These are phyloP conservation scores for Rosa rugosa DNA, from an alignment of 306 rosid genomes.

Conservation along the genomic window DNA sequence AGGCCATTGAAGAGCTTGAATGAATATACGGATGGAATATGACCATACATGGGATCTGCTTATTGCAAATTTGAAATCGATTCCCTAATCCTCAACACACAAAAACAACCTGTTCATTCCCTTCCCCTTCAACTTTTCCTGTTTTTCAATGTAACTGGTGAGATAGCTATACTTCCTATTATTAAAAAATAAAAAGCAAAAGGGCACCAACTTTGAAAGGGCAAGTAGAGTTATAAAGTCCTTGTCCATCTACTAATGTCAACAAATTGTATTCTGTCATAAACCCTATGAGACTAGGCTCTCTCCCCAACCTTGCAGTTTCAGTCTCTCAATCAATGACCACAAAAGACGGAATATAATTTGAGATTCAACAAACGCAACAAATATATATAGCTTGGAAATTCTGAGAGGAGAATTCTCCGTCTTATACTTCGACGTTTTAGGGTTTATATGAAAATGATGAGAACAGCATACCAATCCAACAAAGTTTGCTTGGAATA, in stretches of 20 bases:
- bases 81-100: neutral
- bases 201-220: neutral
- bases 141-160: neutral
- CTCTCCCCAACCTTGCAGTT: neutral
- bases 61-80: slow-evolving; percentile 16
- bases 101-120: neutral
- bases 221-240: neutral
- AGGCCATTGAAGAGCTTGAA: neutral
- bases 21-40: neutral
- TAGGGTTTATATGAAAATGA: neutral
- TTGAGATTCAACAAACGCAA: neutral
- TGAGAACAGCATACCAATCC: neutral
- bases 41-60: neutral
- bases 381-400: neutral
- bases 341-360: neutral
- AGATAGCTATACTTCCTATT: neutral
- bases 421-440: neutral
- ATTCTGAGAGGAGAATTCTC: neutral
- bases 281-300: neutral
- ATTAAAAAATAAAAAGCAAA: neutral
- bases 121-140: neutral
- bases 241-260: slow-evolving; percentile 13
- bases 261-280: neutral
- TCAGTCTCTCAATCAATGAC: neutral
- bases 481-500: neutral